Conservation (phyloP, 306 rosid species). For the Cicer judaicum region DNA sequence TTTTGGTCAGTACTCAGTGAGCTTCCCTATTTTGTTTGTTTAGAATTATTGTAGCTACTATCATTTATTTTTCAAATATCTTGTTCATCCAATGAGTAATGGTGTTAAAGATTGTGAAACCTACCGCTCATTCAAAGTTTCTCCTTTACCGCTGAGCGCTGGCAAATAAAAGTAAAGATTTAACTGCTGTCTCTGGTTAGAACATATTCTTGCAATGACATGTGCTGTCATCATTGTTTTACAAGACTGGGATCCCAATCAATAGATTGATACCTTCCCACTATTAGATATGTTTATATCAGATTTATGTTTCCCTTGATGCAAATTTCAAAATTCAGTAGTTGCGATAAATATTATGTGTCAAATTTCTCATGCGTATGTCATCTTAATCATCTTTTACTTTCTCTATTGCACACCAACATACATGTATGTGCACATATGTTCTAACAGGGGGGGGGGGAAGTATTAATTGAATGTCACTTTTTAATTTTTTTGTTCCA, state of each 20-base stretch:
- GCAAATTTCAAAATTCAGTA: slow-evolving; percentile 13
- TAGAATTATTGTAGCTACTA: neutral
- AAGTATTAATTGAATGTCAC: slow-evolving; percentile 22
- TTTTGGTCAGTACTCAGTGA: slow-evolving; percentile 15
- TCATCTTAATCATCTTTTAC: neutral
- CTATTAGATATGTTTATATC: slow-evolving; percentile 6
- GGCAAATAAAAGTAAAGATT: slow-evolving; percentile 1
- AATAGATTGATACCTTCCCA: slow-evolving; percentile 28
- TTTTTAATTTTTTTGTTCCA: slow-evolving; percentile 15
- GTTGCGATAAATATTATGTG: slow-evolving; percentile 1
- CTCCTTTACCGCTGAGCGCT: slow-evolving; percentile 1
- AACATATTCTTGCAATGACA: neutral
- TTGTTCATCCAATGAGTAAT: slow-evolving; percentile 33
- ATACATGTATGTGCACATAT: slow-evolving; percentile 6
- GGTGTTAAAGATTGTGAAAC: slow-evolving; percentile 25
- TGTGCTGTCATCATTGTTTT: slow-evolving; percentile 17
- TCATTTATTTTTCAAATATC: slow-evolving; percentile 3
- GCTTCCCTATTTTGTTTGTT: slow-evolving; percentile 26
- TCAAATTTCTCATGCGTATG: slow-evolving; percentile 12
- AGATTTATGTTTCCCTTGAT: slow-evolving; percentile 8
- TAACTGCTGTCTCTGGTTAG: slow-evolving; percentile 25
- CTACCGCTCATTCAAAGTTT: slow-evolving; percentile 5
- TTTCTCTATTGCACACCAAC: neutral
- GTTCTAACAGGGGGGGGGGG: neutral
- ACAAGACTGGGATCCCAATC: slow-evolving; percentile 15